phyloP scores from a whole-genome alignment of 352 stramenopile species.

The Pythium phragmitis region DNA sequence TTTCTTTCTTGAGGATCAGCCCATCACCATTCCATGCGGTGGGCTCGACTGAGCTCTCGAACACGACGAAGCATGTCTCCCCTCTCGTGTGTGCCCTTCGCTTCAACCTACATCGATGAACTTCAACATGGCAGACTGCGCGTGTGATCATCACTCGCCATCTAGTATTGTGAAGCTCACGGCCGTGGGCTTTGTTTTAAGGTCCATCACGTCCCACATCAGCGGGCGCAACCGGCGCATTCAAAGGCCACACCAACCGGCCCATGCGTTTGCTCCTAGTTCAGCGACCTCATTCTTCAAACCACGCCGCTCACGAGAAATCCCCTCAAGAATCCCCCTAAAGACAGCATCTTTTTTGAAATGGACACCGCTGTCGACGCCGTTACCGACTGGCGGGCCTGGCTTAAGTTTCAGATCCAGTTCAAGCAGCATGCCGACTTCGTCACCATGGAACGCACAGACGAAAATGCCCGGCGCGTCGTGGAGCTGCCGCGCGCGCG shows the following conservation, averaged over 20 bases:
- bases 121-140: background rate
- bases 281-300: background rate
- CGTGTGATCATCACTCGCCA: background rate
- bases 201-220: too few species aligned
- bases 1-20: slow-evolving; percentile 38
- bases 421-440: background rate
- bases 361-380: background rate
- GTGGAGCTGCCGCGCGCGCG: background rate
- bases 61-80: slow-evolving; percentile 26
- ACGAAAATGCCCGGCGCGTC: background rate
- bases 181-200: too few species aligned
- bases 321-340: background rate
- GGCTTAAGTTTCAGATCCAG: slow-evolving; percentile 3
- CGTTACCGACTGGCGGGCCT: background rate
- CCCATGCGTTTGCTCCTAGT: too few species aligned
- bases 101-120: too few species aligned
- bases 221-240: too few species aligned
- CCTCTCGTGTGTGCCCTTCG: slow-evolving; percentile 12
- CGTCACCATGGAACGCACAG: background rate
- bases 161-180: too few species aligned
- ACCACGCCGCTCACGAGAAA: background rate
- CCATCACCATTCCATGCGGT: slow-evolving; percentile 34
- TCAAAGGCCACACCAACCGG: too few species aligned
- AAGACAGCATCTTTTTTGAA: background rate
- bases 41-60: slow-evolving; percentile 24